Conservation (phyloP, 2,329 filamentous ascomycete genomes). For the Monilinia fructicola region DNA sequence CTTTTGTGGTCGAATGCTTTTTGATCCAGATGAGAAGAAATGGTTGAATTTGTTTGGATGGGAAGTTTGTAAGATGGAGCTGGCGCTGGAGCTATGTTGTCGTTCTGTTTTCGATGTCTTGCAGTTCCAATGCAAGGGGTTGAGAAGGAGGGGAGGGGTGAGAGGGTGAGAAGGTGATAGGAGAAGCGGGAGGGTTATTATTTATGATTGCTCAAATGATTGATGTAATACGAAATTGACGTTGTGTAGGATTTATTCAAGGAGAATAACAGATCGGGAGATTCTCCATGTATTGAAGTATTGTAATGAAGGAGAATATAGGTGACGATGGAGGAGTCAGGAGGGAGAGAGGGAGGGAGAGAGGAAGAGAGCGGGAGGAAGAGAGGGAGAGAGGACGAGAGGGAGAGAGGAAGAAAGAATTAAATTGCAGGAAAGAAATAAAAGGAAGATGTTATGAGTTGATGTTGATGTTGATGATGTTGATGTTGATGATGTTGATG, state of each 20-base stretch:
- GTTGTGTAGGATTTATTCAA: no score
- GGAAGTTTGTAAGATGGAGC: constrained; percentile 4
- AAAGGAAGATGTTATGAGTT: no score
- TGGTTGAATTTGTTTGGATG: neutral
- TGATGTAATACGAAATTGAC: no score
- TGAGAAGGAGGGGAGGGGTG: neutral
- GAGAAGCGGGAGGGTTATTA: no score
- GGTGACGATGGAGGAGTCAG: neutral
- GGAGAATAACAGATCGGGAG: no score
- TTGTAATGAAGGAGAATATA: no score
- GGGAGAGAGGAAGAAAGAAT: neutral
- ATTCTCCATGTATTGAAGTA: no score
- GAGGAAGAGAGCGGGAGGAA: neutral
- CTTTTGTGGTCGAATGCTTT: neutral
- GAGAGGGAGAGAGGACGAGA: neutral
- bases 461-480: no score
- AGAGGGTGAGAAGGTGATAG: no score
- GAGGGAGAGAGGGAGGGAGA: neutral
- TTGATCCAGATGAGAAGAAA: constrained; percentile 9
- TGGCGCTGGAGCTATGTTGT: neutral
- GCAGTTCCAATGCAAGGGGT: constrained; percentile 12
- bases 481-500: no score
- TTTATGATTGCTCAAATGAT: no score
- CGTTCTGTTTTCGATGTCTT: neutral
- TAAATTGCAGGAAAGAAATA: no score